Percentiles rank a stretch among this genome's conserved stretches.
Evolutionary conservation across 352 stramenopile species (phyloP).

Genomic region (Phytophthora ramorum): DNA sequence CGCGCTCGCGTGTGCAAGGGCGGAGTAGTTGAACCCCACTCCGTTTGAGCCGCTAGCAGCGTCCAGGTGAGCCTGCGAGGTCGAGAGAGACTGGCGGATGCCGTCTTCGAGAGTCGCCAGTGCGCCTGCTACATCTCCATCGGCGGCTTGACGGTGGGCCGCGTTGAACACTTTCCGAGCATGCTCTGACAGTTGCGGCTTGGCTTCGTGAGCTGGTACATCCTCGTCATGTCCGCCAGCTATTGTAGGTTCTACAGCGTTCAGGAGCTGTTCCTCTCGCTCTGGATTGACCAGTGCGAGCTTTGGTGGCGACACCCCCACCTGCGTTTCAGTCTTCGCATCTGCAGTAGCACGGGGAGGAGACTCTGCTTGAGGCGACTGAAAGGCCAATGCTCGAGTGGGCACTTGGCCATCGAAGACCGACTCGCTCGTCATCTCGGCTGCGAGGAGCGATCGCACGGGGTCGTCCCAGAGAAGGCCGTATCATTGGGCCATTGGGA

Average conservation of each 20-base stretch:
- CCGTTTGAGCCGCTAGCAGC: slow-evolving; percentile 25
- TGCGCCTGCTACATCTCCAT: slow-evolving; percentile 43
- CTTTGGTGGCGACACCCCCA: neutral
- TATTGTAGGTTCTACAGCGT: neutral
- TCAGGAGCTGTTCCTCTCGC: neutral
- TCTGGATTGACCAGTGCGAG: neutral
- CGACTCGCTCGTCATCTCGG: slow-evolving; percentile 63
- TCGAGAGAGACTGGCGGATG: slow-evolving; percentile 53
- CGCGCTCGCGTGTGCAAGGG: slow-evolving; percentile 39
- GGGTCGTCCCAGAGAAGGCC: slow-evolving; percentile 29
- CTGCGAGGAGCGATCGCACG: slow-evolving; percentile 56
- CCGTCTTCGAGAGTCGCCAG: slow-evolving; percentile 53
- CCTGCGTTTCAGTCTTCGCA: neutral
- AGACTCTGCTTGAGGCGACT: slow-evolving; percentile 8
- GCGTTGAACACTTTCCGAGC: slow-evolving; percentile 24
- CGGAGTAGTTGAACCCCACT: slow-evolving; percentile 56
- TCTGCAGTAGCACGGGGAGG: neutral
- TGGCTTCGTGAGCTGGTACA: neutral
- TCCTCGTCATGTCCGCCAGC: neutral
- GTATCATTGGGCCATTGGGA: no score
- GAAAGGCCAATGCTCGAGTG: slow-evolving; percentile 45
- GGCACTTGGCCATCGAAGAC: slow-evolving; percentile 54
- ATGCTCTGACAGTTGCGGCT: slow-evolving; percentile 18
- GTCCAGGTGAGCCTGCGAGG: slow-evolving; percentile 26
- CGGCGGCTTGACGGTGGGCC: slow-evolving; percentile 16